Evolutionary conservation across 2,329 filamentous ascomycete species (phyloP), one percentile per base, ranked within the genome.

Genomic region (Epichloe elymi): DNA sequence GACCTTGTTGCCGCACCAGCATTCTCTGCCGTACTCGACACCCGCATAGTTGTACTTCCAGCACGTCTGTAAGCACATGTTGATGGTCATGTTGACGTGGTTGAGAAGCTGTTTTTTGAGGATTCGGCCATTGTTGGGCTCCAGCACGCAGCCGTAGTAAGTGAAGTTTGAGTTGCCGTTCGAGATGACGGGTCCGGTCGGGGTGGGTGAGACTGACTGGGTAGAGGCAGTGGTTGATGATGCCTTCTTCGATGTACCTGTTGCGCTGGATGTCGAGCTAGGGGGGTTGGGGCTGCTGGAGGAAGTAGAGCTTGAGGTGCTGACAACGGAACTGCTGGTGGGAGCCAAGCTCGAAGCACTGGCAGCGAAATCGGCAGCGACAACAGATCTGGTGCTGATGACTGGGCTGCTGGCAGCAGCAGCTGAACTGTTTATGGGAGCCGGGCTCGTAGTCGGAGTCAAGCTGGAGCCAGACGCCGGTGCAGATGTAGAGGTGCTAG

Each of bases 21-120:
- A 70, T 20, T 70, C 67, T 2, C 58, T 59, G 6, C 65, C 65
- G 35, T 69, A 69, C 48, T 70, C 65, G 4, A 69, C 60, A 10
- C 67, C 67, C 1, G 63, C 66, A 23, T 60, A 70, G 6, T 59
- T 60, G 50, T 64, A 69, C 19, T 61, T 55, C 38, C 56, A 60
- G 46, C 67, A 70, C 1, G 58, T 58, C 45, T 63, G 58, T 1
- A 68, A 53, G 47, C 67, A 70, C 0, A 53, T 51, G 10, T 65
- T 58, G 12, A 68, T 57, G 0, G 65, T 68, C 66, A 70, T 68
- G 8, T 58, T 53, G 11, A 48, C 56, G 14, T 63, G 59, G 33
- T 64, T 67, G 36, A 63, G 55, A 4, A 65, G 48, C 39, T 68
- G 63, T 0, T 51, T 1, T 57, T 57, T 47, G 3, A 70, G 58